Evolutionary conservation across 169 alveolate species (phyloP), one percentile per base, ranked within the genome.

Genomic region (Plasmodium vivax): DNA sequence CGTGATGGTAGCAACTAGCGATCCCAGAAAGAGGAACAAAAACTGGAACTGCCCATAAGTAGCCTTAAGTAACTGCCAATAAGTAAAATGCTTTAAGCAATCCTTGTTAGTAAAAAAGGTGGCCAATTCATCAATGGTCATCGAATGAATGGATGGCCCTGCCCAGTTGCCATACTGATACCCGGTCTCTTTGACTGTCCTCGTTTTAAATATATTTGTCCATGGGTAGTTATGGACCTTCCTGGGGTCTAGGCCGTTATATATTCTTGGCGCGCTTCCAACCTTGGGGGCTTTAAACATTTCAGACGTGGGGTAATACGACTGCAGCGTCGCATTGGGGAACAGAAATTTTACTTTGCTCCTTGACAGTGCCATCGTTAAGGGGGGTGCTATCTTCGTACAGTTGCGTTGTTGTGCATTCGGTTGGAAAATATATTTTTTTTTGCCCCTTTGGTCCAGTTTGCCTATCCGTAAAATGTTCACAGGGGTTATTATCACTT

Each of bases 261-360:
- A 95, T 83, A 95, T 80, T 96, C 97, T 79, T 95, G 94, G 84
- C 80, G 96, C 83, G 51, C 43, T 79, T 73, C 95, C 91, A 94
- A 93, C 92, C 88, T 77, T 88, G 23, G 96, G 92, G 30, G 54
- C 51, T 95, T 94, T 96, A 85, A 96, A 96, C 95, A 96, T 96
- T 32, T 96, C 98, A 10, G 98, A 93, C 27, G 96, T 96, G 27
- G 98, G 97, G 94, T 95, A 95, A 94, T 94, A 96, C 83, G 97
- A 92, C 56, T 94, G 97, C 81, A 96, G 92, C 32, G 98, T 96
- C 77, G 96, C 95, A 75, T 95, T 96, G 77, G 96, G 85, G 80
- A 95, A 96, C 30, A 96, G 34, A 75, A 95, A 85, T 94, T 47
- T 83, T 36, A 94, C 93, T 93, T 84, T 84, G 58, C 97, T 90